Evolutionary conservation across 352 stramenopile genomes (phyloP).

Genomic region (Phytophthora niederhauseri): DNA sequence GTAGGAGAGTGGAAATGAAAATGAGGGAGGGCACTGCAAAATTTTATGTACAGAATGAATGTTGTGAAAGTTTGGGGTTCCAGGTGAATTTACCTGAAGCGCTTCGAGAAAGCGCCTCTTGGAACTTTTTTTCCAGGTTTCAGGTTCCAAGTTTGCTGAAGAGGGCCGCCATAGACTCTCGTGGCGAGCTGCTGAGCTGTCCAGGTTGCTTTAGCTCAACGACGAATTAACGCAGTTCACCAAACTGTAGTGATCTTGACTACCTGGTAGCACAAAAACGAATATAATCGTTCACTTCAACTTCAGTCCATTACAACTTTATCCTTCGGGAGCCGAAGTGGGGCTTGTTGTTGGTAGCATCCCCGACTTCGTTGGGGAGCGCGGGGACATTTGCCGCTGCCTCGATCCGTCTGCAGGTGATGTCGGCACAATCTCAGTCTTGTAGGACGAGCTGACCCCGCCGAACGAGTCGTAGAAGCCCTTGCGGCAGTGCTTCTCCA

Average conservation of each 20-base stretch:
- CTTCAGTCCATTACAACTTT: neutral
- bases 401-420: slow-evolving; percentile 8
- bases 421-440: slow-evolving; percentile 36
- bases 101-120: too few species aligned
- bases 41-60: too few species aligned
- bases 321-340: neutral
- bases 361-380: slow-evolving; percentile 2
- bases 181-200: too few species aligned
- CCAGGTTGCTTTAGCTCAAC: too few species aligned
- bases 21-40: too few species aligned
- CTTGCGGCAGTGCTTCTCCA: slow-evolving; percentile 58
- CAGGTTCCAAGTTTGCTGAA: too few species aligned
- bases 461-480: slow-evolving; percentile 44
- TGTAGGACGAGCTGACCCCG: slow-evolving; percentile 50
- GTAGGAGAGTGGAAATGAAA: too few species aligned
- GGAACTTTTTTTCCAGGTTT: too few species aligned
- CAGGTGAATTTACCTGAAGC: too few species aligned
- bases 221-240: too few species aligned
- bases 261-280: neutral
- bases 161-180: too few species aligned
- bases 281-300: slow-evolving; percentile 14
- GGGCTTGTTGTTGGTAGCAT: slow-evolving; percentile 1
- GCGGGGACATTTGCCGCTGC: slow-evolving; percentile 13
- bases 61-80: too few species aligned
- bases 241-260: neutral